Evolutionary conservation across 73 alveolate genomes (phyloP).

Genomic region (Breviolum minutum): DNA sequence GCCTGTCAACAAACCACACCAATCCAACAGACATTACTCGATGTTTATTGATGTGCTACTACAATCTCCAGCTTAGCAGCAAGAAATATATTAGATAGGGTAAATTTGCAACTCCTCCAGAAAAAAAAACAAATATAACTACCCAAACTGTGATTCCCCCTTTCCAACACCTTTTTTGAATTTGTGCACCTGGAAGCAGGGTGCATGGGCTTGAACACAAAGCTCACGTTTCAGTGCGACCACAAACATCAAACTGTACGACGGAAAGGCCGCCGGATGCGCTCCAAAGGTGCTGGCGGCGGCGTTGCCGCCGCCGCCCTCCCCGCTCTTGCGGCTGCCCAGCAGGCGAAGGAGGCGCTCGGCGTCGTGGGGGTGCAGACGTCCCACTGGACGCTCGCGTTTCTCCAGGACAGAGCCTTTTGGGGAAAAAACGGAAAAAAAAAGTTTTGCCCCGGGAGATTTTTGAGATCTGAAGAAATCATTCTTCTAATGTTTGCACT

Average conservation of each 20-base stretch:
- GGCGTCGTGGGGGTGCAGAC: constrained; percentile 62
- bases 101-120: not conserved
- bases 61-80: not conserved
- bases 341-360: constrained; percentile 27
- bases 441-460: not conserved
- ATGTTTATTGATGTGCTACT: no score
- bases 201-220: constrained; percentile 22
- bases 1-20: not conserved
- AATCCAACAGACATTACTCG: not conserved
- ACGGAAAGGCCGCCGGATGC: constrained; percentile 63
- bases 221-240: constrained; percentile 76
- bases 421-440: no score
- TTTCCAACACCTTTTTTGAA: no score
- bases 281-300: not conserved
- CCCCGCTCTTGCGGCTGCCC: not conserved
- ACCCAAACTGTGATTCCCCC: not conserved
- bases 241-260: constrained; percentile 69
- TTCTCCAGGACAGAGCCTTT: constrained; percentile 60
- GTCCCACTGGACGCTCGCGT: constrained; percentile 53
- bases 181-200: constrained; percentile 80
- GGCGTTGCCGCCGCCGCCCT: not conserved
- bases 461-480: not conserved
- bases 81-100: no score
- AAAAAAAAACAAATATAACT: not conserved
- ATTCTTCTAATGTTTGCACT: not conserved